Base-by-base conservation (phyloP, 1,284 basidiomycete species). In the Fomitopsis palustris region DNA sequence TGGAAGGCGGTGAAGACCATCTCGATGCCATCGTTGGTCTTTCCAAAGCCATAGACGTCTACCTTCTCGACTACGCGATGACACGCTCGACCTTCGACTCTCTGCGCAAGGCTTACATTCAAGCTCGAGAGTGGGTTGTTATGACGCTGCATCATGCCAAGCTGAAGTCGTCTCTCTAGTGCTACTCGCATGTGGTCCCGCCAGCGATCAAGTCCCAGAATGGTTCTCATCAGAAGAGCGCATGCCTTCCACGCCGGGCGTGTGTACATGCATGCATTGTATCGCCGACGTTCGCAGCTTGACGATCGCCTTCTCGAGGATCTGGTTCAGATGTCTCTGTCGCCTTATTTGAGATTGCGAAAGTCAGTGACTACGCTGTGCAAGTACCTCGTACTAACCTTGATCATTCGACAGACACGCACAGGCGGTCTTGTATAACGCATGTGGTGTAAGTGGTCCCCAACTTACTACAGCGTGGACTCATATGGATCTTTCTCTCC, bases 21-120 rank as follows among this genome's bases (percentile, higher is more conserved):
- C 95, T 96, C 58, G 97, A 99, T 71, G 89, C 93, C 10, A 87
- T 97, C 62, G 80, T 90, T 33, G 78, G 79, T 33, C 81, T 92
- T 25, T 81, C 83, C 14, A 85, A 83, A 63, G 86, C 87, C 0
- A 87, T 93, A 49, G 91, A 93, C 63, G 83, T 86, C 1, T 91
- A 84, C 67, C 76, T 93, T 64, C 77, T 93, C 54, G 85, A 87
- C 60, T 93, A 93, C 71, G 91, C 84, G 9, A 77, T 90, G 70
- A 84, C 77, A 49, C 77, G 83, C 64, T 74, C 74, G 54, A 81
- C 82, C 54, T 89, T 85, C 64, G 81, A 84, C 58, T 76, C 79
- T 5, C 69, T 88, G 66, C 85, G 87, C 71, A 92, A 90, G 72
- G 85, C 84, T 57, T 92, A 87, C 70, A 75, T 77, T 10, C 81